Base-by-base conservation (phyloP, 345 rosid species). In the Eucalyptus brandiana region DNA sequence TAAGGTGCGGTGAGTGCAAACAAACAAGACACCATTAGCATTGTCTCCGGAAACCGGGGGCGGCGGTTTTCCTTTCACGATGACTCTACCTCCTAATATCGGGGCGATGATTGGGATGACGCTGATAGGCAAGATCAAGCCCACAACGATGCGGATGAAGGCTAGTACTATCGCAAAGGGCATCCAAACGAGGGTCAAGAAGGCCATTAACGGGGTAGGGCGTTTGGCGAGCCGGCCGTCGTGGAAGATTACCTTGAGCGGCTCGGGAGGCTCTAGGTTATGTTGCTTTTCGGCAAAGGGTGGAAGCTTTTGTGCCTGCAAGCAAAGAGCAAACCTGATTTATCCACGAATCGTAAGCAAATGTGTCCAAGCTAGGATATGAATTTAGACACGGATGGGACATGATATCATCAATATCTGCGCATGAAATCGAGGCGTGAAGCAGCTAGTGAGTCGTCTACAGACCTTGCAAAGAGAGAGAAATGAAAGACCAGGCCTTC, bases 201-300 rank as follows among this genome's bases (percentile, higher is more conserved):
- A 93, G 45, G 99, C 96, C 2, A 94, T 96, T 49, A 91, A 88
- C 8, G 99, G 96, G 13, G 97, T 95, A 4, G 99, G 99, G 4
- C 95, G 97, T 90, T 95, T 96, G 58, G 96, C 97, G 0, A 97
- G 95, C 89, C 99, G 96, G 86, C 99, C 99, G 56, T 96, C 99
- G 87, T 97, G 99, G 92, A 97, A 97, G 88, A 97, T 95, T 50
- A 97, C 99, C 14, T 99, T 99, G 62, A 89, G 81, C 6, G 97
- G 99, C 65, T 93, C 97, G 56, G 91, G 90, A 50, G 90, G 92
- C 65, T 49, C 83, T 76, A 76, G 83, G 83, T 89, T 86, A 32
- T 83, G 14, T 1, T 50, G 62, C 37, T 86, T 37, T 86, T 89
- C 80, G 48, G 92, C 18, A 49, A 92, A 91, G 10, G 98, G 96